Evolutionary conservation across 1,139 yeast genomes (phyloP).

Genomic region (Pneumocystis jirovecii): DNA sequence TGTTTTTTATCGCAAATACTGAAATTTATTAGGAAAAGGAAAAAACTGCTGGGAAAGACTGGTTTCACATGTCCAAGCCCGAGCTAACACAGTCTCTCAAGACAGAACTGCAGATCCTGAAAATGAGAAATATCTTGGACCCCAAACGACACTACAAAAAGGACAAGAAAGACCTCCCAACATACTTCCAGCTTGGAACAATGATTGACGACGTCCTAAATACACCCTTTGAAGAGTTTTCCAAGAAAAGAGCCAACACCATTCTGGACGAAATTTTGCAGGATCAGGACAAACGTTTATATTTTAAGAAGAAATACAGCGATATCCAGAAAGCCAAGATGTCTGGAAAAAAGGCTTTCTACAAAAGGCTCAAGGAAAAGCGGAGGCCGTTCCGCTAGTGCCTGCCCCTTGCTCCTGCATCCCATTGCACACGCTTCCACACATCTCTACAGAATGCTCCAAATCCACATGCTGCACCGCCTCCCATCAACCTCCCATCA

Average conservation of each 20-base stretch:
- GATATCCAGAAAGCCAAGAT: slow-evolving; percentile 62
- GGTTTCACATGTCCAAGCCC: slow-evolving; percentile 76
- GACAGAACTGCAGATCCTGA: slow-evolving; percentile 62
- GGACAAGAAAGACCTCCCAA: slow-evolving; percentile 34
- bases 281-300: slow-evolving; percentile 53
- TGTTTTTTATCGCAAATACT: not conserved
- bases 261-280: slow-evolving; percentile 70
- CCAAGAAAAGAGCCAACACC: slow-evolving; percentile 57
- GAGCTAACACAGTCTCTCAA: slow-evolving; percentile 61
- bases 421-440: too few species aligned
- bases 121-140: slow-evolving; percentile 81
- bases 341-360: slow-evolving; percentile 62
- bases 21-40: slow-evolving; percentile 16
- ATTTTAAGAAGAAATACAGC: slow-evolving; percentile 68
- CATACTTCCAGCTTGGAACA: slow-evolving; percentile 82
- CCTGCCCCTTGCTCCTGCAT: too few species aligned
- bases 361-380: slow-evolving; percentile 49
- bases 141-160: slow-evolving; percentile 84
- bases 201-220: slow-evolving; percentile 71
- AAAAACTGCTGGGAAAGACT: slow-evolving; percentile 39
- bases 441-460: too few species aligned
- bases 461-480: too few species aligned
- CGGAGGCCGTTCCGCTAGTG: slow-evolving; percentile 38
- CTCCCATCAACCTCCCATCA: too few species aligned
- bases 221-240: slow-evolving; percentile 54